Base-by-base conservation (phyloP, 31 red algal species). In the Asparagopsis taxiformis region DNA sequence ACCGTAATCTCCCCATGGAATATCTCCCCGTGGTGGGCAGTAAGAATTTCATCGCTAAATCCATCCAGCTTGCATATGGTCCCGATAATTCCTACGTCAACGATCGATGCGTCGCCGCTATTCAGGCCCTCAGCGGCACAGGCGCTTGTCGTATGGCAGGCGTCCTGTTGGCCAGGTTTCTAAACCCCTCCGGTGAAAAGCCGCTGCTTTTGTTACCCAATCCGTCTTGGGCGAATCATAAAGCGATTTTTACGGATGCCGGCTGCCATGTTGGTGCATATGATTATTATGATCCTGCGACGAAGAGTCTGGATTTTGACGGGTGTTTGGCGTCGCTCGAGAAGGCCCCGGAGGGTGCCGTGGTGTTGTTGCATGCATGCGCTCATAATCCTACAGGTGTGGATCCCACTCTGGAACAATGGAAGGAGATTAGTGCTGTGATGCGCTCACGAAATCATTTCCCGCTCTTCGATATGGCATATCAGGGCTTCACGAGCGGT, bases 311-410 rank as follows among this genome's bases (percentile, higher is more conserved):
- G 15, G 80, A 93, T 48, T 55, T 90, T 13, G 71, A 89, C 17
- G 89, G 63, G n/a, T 79, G 77, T 33, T 24, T 92, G 1, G 8
- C 31, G 2, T 70, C 72, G 55, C 65, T 97, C 60, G 48, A 69
- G 29, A 57, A 60, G 24, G 85, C 89, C 1, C 84, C 89, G 21
- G n/a, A 59, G n/a, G 64, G 70, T 16, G 73, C 65, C 65, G 77
- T 89, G 11, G 90, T 97, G 17, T 51, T 97, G 34, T 73, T 97
- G 34, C 94, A 97, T 65, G 88, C 89, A 4, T 92, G 88, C 48
- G 88, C 89, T 19, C 94, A 97, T 70, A 97, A 97, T 70, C 94
- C 94, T 24, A 97, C 94, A 7, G 94, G 94, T 30, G 76, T 74
- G 23, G 94, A 97, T 68, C 77, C 77, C 15, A 73, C 20, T 38